Percentiles rank a stretch among this genome's conserved stretches.
phyloP scores from a whole-genome alignment of 495 filamentous ascomycete genomes.

The Cenococcum geophilum region DNA sequence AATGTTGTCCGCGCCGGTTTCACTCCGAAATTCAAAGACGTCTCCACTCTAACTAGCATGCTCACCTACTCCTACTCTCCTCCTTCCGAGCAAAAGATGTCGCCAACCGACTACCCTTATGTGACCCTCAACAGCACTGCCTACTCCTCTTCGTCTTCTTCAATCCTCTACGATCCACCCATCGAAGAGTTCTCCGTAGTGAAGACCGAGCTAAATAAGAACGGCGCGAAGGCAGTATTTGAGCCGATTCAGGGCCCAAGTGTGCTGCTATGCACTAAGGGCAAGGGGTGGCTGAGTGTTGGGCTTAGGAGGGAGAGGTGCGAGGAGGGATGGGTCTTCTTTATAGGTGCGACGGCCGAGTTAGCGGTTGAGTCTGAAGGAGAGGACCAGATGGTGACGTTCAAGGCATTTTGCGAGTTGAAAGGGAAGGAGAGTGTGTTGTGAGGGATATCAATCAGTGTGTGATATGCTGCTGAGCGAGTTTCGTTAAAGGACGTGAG shows the following conservation, averaged over 20 bases:
- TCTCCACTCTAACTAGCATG: conserved; percentile 82
- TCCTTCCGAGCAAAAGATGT: conserved; percentile 89
- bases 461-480: too few species aligned
- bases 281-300: conserved; percentile 75
- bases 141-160: conserved; percentile 65
- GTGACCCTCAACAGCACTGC: conserved; percentile 69
- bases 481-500: too few species aligned
- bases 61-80: conserved; percentile 92
- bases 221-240: conserved; percentile 75
- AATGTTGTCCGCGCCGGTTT: conserved; percentile 97
- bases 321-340: conserved; percentile 77
- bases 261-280: conserved; percentile 82
- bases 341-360: conserved; percentile 87
- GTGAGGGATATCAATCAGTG: not conserved
- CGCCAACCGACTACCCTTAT: conserved; percentile 75
- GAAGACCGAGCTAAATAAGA: conserved; percentile 63
- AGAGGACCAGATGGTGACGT: conserved; percentile 68
- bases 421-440: not conserved
- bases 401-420: conserved; percentile 93
- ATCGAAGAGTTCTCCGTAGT: conserved; percentile 96
- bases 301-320: conserved; percentile 69
- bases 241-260: conserved; percentile 82
- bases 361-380: conserved; percentile 59
- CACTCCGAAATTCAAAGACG: conserved; percentile 97
- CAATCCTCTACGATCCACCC: conserved; percentile 81